Evolutionary conservation across 2,329 filamentous ascomycete species (phyloP).

Genomic region (Xylaria sp.): DNA sequence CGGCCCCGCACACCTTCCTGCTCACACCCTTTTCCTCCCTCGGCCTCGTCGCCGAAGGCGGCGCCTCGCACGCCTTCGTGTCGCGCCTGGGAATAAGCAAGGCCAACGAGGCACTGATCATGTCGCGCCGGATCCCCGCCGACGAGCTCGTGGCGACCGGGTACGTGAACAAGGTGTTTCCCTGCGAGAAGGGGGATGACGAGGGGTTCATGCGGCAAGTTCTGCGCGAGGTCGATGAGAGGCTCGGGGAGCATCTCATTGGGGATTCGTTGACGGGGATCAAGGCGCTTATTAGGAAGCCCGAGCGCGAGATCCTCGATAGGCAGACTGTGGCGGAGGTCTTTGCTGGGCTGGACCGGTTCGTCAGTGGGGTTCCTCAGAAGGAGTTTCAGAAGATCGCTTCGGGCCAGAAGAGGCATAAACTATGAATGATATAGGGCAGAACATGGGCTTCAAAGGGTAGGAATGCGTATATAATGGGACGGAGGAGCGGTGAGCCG

Average conservation of each 20-base stretch:
- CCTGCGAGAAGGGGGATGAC: constrained; percentile 68
- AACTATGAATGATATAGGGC: constrained; percentile 63
- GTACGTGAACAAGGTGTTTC: constrained; percentile 87
- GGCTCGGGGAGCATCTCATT: constrained; percentile 82
- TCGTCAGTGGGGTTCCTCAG: constrained; percentile 83
- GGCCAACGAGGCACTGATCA: constrained; percentile 92
- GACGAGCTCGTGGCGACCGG: constrained; percentile 80
- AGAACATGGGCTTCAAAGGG: neutral
- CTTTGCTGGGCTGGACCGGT: constrained; percentile 84
- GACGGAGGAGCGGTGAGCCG: neutral
- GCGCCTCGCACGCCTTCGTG: constrained; percentile 81
- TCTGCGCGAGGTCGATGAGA: constrained; percentile 81
- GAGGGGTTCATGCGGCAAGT: constrained; percentile 78
- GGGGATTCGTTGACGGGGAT: constrained; percentile 83
- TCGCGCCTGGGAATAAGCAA: constrained; percentile 81
- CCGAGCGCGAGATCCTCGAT: constrained; percentile 79
- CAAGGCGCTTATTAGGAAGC: constrained; percentile 82
- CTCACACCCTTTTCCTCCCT: constrained; percentile 92
- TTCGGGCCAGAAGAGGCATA: constrained; percentile 91
- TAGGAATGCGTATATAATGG: too few relatives aligned
- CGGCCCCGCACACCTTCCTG: constrained; percentile 81
- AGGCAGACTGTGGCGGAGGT: constrained; percentile 84
- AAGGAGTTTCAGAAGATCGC: constrained; percentile 89
- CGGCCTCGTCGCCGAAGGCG: constrained; percentile 90
- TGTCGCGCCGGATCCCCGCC: constrained; percentile 80